phyloP scores from a whole-genome alignment of 345 rosid genomes.

The Salix suchowensis region DNA sequence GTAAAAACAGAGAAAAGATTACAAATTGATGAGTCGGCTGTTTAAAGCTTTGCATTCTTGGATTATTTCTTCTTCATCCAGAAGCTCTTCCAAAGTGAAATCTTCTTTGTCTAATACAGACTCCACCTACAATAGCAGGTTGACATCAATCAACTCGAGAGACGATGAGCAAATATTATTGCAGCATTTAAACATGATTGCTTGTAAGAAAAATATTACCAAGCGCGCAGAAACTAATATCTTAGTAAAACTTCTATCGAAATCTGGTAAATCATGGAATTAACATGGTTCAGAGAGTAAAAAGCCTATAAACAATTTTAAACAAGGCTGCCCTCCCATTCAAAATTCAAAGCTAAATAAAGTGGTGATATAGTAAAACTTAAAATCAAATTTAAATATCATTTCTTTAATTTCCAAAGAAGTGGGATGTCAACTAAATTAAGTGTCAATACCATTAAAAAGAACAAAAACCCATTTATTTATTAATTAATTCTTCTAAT shows the following conservation, averaged over 20 bases:
- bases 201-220: background rate
- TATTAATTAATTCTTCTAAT: background rate
- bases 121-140: constrained; percentile 62
- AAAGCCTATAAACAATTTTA: background rate
- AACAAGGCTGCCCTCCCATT: background rate
- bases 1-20: constrained; percentile 21
- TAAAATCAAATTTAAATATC: background rate
- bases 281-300: background rate
- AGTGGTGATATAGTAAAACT: background rate
- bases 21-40: constrained; percentile 94
- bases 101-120: constrained; percentile 79
- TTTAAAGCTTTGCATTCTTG: constrained; percentile 99
- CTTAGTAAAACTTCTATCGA: background rate
- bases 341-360: background rate
- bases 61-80: constrained; percentile 98
- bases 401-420: background rate
- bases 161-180: background rate
- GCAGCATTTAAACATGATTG: background rate
- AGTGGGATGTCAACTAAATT: background rate
- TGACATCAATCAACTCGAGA: background rate
- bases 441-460: background rate
- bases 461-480: background rate
- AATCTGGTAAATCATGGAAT: background rate
- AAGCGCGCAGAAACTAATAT: background rate
- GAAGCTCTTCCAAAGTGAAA: constrained; percentile 92